These are phyloP conservation scores for Ustilago nuda DNA, from an alignment of 1,284 basidiomycete genomes.

Conservation along the genomic window DNA sequence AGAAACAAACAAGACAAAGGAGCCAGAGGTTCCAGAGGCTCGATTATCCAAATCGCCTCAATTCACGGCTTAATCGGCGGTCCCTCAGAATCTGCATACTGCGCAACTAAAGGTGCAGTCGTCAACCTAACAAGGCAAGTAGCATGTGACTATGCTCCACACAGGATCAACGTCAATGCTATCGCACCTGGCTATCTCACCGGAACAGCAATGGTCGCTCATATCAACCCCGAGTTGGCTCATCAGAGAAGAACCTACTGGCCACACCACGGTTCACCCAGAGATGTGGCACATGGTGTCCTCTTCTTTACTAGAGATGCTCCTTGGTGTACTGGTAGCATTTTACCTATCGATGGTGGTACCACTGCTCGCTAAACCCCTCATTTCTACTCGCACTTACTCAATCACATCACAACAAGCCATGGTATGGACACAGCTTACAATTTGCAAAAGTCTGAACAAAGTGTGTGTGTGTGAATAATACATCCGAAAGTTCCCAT, in stretches of 20 bases:
- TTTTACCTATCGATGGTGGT: constrained; percentile 49
- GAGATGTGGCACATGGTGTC: constrained; percentile 48
- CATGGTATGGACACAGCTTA: constrained; percentile 11
- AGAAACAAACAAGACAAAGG: constrained; percentile 33
- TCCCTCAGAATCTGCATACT: constrained; percentile 47
- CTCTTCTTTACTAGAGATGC: constrained; percentile 49
- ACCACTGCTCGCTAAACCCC: constrained; percentile 45
- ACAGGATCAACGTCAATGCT: constrained; percentile 53
- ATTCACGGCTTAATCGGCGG: constrained; percentile 54
- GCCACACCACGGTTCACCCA: constrained; percentile 44
- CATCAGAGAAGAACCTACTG: constrained; percentile 34
- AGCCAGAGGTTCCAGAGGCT: constrained; percentile 42
- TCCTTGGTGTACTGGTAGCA: constrained; percentile 50
- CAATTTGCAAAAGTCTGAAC: constrained; percentile 5
- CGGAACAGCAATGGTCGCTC: constrained; percentile 45
- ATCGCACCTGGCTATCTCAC: constrained; percentile 45
- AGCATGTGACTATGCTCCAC: constrained; percentile 47
- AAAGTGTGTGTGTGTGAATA: not conserved
- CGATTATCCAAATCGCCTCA: constrained; percentile 49
- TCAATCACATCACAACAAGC: not conserved
- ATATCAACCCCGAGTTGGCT: constrained; percentile 33
- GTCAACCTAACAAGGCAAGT: constrained; percentile 48
- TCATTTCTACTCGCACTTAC: not conserved
- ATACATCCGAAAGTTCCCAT: constrained; percentile 1
- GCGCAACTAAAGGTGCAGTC: constrained; percentile 44